Evolutionary conservation across 2,329 filamentous ascomycete species (phyloP), one percentile per base, ranked within the genome.

Genomic region (Fusarium verrucosum): DNA sequence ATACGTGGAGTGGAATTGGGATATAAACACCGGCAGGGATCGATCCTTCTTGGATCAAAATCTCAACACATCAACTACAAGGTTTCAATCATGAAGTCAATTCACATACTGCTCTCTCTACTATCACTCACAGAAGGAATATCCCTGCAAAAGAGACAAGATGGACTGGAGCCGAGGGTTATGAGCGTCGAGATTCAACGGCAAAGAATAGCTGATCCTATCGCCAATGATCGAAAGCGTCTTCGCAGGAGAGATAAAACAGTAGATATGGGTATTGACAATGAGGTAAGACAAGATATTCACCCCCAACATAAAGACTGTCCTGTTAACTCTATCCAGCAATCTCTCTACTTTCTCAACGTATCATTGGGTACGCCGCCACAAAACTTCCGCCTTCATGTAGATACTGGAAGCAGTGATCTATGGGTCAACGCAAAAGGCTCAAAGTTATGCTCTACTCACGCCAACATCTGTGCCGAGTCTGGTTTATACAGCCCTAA

Each of bases 321-420:
- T 14, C 10, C 19, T 42, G 14, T 43, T 59, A 22, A 68, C 50
- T 5, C 13, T 35, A 2, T 13, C 6, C 49, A 87, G 83, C 77
- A 85, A 81, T 87, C 85, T 2, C 79, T 90, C 25, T 90, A 90
- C 74, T 87, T 85, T 67, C 80, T 87, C 68, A 89, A 90, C 73
- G 83, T 80, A 43, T 82, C 85, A 7, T 66, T 90, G 43, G 88
- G 88, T 45, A 90, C 87, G 4, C 88, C 88, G 13, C 71, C 83
- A 10, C 86, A 88, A 71, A 66, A 75, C 2, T 68, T 90, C 38
- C 80, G 82, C 17, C 78, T 90, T 59, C 86, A 89, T 66, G 73
- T 91, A 50, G 88, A 91, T 74, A 91, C 88, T 7, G 88, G 88
- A 45, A 89, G 87, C 76, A 89, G 86, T 68, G 88, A 91, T 71